A percentile compares a stretch with the other conserved stretches of the same genome.
Conservation (phyloP, 1,139 yeast species). For the Scheffersomyces segobiensis region DNA sequence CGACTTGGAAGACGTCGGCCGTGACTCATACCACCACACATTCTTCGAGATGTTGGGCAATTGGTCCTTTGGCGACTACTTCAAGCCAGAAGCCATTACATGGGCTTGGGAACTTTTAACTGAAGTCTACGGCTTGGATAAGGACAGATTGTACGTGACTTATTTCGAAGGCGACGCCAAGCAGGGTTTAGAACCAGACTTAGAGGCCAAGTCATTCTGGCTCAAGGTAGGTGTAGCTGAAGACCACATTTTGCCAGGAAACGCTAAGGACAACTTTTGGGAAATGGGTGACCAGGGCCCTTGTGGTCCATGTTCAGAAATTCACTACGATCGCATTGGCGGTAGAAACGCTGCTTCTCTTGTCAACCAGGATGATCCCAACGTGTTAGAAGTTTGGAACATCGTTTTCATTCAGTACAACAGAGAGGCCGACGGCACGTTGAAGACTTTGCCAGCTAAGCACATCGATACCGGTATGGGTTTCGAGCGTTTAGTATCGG, state of each 20-base stretch:
- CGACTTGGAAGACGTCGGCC: constrained; percentile 97
- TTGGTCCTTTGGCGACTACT: constrained; percentile 99
- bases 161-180: constrained; percentile 91
- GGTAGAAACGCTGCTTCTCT: constrained; percentile 90
- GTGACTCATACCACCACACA: constrained; percentile 96
- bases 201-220: constrained; percentile 92
- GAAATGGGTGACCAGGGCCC: constrained; percentile 99
- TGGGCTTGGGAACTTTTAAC: constrained; percentile 93
- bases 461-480: constrained; percentile 99
- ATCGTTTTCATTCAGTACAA: constrained; percentile 94
- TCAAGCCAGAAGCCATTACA: constrained; percentile 87
- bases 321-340: constrained; percentile 96
- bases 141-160: constrained; percentile 85
- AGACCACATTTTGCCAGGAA: constrained; percentile 90
- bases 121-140: constrained; percentile 72
- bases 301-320: constrained; percentile 98
- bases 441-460: constrained; percentile 84
- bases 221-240: constrained; percentile 82
- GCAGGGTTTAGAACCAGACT: constrained; percentile 87
- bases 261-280: constrained; percentile 93
- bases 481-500: constrained; percentile 93
- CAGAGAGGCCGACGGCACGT: constrained; percentile 85
- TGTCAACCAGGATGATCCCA: constrained; percentile 96
- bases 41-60: constrained; percentile 99
- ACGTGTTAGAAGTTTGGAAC: constrained; percentile 97